Evolutionary conservation across 768 basidiomycete genomes (phyloP).

Genomic region (Tricholoma flavovirens): DNA sequence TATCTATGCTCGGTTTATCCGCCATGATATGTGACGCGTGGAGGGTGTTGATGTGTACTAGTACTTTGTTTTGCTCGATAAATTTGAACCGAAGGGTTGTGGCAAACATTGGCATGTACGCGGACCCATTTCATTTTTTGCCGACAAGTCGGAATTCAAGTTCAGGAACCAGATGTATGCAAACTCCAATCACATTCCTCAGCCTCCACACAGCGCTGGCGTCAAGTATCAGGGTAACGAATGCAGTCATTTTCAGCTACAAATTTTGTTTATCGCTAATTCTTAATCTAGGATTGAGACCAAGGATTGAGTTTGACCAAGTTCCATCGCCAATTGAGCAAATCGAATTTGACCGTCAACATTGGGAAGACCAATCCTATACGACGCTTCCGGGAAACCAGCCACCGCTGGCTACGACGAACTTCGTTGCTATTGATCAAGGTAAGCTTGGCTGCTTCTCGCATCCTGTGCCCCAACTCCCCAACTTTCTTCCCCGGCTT

Average conservation of each 20-base stretch:
- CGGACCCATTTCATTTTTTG: no score
- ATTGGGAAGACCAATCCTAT: constrained; percentile 70
- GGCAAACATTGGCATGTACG: no score
- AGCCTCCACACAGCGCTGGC: constrained; percentile 67
- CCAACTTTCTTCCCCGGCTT: not conserved
- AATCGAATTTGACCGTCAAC: constrained; percentile 71
- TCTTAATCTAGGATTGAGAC: constrained; percentile 53
- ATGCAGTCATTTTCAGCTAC: not conserved
- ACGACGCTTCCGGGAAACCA: constrained; percentile 51
- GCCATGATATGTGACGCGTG: not conserved
- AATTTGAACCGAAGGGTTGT: no score
- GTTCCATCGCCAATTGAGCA: constrained; percentile 87
- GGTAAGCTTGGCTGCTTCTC: constrained; percentile 29
- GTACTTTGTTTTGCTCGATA: no score
- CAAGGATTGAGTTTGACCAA: constrained; percentile 81
- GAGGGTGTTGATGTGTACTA: no score
- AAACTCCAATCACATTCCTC: constrained; percentile 51
- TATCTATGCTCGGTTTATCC: not conserved
- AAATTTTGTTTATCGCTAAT: not conserved
- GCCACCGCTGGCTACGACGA: constrained; percentile 81
- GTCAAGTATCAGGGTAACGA: constrained; percentile 40
- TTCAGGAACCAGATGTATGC: constrained; percentile 29
- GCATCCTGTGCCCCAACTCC: no score
- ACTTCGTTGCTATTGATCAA: constrained; percentile 90
- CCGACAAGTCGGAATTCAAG: not conserved